Percentiles rank a stretch among this genome's conserved stretches.
Conservation (phyloP, 495 filamentous ascomycete species). For the Daldinia vernicosa region DNA sequence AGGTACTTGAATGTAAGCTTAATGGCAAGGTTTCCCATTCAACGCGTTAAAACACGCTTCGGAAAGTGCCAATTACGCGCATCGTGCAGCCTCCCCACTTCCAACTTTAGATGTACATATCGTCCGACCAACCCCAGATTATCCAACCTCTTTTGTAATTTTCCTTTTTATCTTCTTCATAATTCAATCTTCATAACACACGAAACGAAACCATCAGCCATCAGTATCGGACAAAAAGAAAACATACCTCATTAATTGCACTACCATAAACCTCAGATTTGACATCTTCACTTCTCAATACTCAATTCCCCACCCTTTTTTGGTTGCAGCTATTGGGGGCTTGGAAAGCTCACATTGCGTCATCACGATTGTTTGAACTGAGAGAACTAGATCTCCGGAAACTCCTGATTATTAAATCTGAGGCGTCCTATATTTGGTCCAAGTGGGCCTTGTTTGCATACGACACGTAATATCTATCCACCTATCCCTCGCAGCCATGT, state of each 20-base stretch:
- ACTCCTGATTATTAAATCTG: slow-evolving; percentile 24
- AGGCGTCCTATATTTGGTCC: slow-evolving; percentile 11
- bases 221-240: not conserved
- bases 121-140: slow-evolving; percentile 27
- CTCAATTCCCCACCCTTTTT: not conserved
- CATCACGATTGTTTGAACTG: slow-evolving; percentile 15
- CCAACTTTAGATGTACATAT: slow-evolving; percentile 23
- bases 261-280: not conserved
- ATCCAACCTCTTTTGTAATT: slow-evolving; percentile 18
- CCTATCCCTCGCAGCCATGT: slow-evolving; percentile 46
- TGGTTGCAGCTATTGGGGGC: not conserved
- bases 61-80: slow-evolving; percentile 23
- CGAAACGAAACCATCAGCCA: slow-evolving; percentile 1
- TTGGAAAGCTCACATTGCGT: slow-evolving; percentile 25
- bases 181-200: not conserved
- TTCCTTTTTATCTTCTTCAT: slow-evolving; percentile 4
- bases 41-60: slow-evolving; percentile 39
- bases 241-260: slow-evolving; percentile 1
- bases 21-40: slow-evolving; percentile 11
- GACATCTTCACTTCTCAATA: not conserved
- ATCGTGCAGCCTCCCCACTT: slow-evolving; percentile 32
- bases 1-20: not conserved
- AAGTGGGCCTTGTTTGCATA: slow-evolving; percentile 29
- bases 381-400: not conserved
- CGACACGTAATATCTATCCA: slow-evolving; percentile 34